Evolutionary conservation across 345 rosid species (phyloP), one percentile per base, ranked within the genome.

Genomic region (Murraya koenigii): DNA sequence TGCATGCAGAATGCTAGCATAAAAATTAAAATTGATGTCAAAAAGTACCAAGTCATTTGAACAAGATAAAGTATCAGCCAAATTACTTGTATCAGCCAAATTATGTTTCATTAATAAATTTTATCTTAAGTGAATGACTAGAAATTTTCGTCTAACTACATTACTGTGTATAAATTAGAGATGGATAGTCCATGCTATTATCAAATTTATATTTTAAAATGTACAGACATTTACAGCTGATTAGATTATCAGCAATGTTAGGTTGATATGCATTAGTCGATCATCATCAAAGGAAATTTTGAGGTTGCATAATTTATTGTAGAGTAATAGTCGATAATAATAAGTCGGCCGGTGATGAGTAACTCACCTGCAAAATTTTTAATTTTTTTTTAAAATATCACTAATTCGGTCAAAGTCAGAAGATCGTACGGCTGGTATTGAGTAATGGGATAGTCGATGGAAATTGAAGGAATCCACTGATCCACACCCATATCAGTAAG

Each of bases 331-430:
- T 3, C 25, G 35, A 63, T 49, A 87, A 85, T 87, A 69, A 93
- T 93, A 61, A n/a, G n/a, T 91, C 88, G 17, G 90, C 91, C 0
- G 97, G 91, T 23, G 93, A 88, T 9, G 96, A 83, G 74, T 85
- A 92, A 26, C 90, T 87, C 73, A 84, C 60, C 92, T 90, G 87
- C 80, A 61, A 66, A 66, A 25, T n/a, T 20, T 15, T 17, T 49
- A 41, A 41, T 10, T 41, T 41, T 39, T 9, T 2, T 0, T 10
- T 8, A 11, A 23, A 5, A 26, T 3, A 26, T 9, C 35, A 14
- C 7, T n/a, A 22, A 30, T 52, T 55, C 7, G 35, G 28, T 23
- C 52, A 76, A 66, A 39, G 35, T 35, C 39, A 25, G 67, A 7
- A 8, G 28, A 30, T 47, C 38, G 14, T 66, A 15, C 25, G 72